A percentile compares a stretch with the other conserved stretches of the same genome.
Evolutionary conservation across 345 rosid genomes (phyloP).

Genomic region (Brassica incana): DNA sequence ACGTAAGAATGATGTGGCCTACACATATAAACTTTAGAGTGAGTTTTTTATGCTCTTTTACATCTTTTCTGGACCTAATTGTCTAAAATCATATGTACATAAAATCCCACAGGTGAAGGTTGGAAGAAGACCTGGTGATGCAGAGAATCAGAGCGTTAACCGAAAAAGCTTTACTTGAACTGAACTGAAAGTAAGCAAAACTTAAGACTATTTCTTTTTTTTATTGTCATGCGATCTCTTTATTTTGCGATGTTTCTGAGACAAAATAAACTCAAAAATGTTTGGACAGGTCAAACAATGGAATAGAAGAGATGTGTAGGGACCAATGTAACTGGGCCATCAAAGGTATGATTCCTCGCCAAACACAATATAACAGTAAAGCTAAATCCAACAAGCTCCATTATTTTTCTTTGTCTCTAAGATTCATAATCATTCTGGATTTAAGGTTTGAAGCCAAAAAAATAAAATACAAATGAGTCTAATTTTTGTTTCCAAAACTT

Average conservation of each 20-base stretch:
- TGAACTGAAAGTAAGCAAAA: neutral
- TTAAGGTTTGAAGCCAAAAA: too few species aligned
- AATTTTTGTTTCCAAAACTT: too few species aligned
- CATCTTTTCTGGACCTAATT: neutral
- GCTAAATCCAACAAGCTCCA: neutral
- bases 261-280: neutral
- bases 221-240: neutral
- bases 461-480: too few species aligned
- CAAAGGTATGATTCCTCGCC: neutral
- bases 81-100: neutral
- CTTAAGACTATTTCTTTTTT: neutral
- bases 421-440: neutral
- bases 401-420: neutral
- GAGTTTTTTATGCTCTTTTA: neutral
- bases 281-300: neutral
- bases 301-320: neutral
- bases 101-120: neutral
- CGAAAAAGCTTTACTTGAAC: neutral
- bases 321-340: neutral
- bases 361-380: neutral
- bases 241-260: neutral
- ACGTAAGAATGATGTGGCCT: neutral
- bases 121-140: neutral
- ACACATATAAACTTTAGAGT: neutral
- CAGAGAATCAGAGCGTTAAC: neutral